These are phyloP conservation scores for Solanum bukasovii DNA, from an alignment of 257 asterid genomes.

Conservation along the genomic window DNA sequence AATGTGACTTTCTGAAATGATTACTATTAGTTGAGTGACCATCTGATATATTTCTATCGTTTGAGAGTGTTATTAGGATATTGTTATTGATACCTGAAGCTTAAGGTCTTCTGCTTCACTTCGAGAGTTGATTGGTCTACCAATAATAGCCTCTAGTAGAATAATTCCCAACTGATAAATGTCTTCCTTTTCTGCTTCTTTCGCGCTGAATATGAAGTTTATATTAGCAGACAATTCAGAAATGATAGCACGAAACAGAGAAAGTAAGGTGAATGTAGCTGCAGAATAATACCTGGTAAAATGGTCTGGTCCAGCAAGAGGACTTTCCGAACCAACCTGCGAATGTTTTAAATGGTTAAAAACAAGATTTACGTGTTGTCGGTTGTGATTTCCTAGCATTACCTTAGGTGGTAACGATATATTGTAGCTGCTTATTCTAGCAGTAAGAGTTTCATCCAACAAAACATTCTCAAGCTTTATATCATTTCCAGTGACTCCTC, in stretches of 20 bases:
- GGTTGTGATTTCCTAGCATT: not conserved
- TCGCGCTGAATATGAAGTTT: conserved; percentile 14
- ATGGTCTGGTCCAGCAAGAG: conserved; percentile 38
- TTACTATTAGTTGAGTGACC: not conserved
- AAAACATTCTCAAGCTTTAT: conserved; percentile 62
- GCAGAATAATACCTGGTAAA: conserved; percentile 16
- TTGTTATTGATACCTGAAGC: conserved; percentile 42
- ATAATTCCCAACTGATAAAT: conserved; percentile 67
- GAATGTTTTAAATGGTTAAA: not conserved
- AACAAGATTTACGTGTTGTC: not conserved
- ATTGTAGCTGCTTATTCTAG: conserved; percentile 75
- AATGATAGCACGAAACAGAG: not conserved
- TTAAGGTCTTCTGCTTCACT: conserved; percentile 54
- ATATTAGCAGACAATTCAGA: not conserved
- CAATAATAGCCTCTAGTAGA: conserved; percentile 56
- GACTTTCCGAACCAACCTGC: conserved; percentile 61
- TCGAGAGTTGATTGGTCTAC: conserved; percentile 51
- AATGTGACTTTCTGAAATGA: not conserved
- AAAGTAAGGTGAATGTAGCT: not conserved
- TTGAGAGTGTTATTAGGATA: not conserved
- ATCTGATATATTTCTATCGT: not conserved
- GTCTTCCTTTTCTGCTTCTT: conserved; percentile 68
- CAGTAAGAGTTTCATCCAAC: conserved; percentile 65
- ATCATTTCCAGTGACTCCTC: conserved; percentile 67
- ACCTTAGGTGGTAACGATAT: conserved; percentile 70